Evolutionary conservation across 2,329 filamentous ascomycete species (phyloP).

Genomic region (Parascedosporium putredinis): DNA sequence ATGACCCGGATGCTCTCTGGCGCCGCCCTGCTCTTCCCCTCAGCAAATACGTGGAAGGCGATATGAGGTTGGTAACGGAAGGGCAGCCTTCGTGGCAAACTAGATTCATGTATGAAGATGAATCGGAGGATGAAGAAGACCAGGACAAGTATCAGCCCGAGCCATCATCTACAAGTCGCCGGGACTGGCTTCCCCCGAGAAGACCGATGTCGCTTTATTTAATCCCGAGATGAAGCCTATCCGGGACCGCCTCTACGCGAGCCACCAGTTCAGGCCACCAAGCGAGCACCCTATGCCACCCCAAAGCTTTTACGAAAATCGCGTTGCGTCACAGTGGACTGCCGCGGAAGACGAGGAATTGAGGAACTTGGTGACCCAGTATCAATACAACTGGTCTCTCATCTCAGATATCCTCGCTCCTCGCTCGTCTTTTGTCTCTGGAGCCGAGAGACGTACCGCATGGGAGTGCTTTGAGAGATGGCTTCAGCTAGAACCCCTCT

Average conservation of each 20-base stretch:
- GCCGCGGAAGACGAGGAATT: constrained; percentile 84
- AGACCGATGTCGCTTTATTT: constrained; percentile 75
- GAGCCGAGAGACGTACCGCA: constrained; percentile 79
- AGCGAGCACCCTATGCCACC: constrained; percentile 86
- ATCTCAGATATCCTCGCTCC: constrained; percentile 72
- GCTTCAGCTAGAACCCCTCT: constrained; percentile 83
- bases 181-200: constrained; percentile 53
- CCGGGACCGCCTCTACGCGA: constrained; percentile 78
- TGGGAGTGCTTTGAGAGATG: constrained; percentile 99
- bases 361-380: constrained; percentile 74
- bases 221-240: constrained; percentile 81
- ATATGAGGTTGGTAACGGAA: constrained; percentile 58
- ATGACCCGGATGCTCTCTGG: constrained; percentile 62
- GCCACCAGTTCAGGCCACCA: constrained; percentile 86
- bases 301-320: constrained; percentile 79
- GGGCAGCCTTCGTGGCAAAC: constrained; percentile 65
- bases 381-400: constrained; percentile 95
- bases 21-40: constrained; percentile 68
- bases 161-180: constrained; percentile 8
- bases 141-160: background rate
- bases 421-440: constrained; percentile 69
- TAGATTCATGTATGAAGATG: constrained; percentile 70
- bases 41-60: constrained; percentile 77
- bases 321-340: constrained; percentile 85
- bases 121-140: constrained; percentile 44